Conservation (phyloP, 306 rosid species). For the Quercus glauca region DNA sequence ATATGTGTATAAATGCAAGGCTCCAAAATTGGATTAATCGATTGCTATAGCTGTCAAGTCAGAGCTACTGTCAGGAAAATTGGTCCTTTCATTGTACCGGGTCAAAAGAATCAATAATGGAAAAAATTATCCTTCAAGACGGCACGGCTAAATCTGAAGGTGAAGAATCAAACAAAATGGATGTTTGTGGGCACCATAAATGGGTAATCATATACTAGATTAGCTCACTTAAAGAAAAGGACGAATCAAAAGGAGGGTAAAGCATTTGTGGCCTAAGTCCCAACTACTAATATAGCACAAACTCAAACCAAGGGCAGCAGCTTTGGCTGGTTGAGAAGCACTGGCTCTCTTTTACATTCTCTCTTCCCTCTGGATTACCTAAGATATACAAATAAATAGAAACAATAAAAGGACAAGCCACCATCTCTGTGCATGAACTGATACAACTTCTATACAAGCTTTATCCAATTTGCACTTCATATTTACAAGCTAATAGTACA, state of each 20-base stretch:
- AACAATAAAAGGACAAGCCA: neutral
- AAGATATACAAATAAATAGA: neutral
- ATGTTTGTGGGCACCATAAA: neutral
- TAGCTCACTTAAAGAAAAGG: neutral
- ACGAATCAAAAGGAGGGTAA: neutral
- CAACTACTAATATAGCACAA: neutral
- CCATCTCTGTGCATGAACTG: neutral
- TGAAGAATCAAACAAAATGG: neutral
- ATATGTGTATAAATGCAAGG: neutral
- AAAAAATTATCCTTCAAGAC: neutral
- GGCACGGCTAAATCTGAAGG: neutral
- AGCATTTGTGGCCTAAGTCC: neutral
- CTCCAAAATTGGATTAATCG: neutral
- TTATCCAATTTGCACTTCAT: conserved; percentile 1
- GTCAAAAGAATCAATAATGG: neutral
- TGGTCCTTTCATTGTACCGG: neutral
- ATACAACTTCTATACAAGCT: conserved; percentile 16
- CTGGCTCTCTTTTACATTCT: neutral
- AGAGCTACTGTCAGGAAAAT: too few species aligned
- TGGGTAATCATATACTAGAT: neutral
- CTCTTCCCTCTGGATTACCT: neutral
- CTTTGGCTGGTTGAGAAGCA: neutral
- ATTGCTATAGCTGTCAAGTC: neutral
- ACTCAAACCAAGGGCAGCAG: neutral
- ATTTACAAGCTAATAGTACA: conserved; percentile 16